phyloP scores from a whole-genome alignment of 2,329 filamentous ascomycete species.

The Chaetothyriales sp. region DNA sequence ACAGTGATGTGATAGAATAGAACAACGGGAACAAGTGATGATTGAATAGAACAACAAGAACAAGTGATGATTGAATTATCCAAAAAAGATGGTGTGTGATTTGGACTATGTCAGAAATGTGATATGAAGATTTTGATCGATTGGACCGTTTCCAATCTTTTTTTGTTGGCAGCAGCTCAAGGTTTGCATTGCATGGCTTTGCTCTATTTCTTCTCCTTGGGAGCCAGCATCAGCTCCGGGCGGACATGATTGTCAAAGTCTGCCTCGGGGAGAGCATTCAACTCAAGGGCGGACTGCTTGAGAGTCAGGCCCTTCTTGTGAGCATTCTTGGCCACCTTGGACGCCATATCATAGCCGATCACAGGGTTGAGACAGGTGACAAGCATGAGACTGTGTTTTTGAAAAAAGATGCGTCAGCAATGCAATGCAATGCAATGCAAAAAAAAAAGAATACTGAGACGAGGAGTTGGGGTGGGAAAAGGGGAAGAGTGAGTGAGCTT shows the following conservation, averaged over 20 bases:
- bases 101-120: too few relatives aligned
- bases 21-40: too few relatives aligned
- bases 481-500: slow-evolving; percentile 24
- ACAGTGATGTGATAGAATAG: too few relatives aligned
- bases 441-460: background rate
- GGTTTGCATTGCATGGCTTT: background rate
- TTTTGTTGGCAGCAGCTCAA: background rate
- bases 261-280: slow-evolving; percentile 71
- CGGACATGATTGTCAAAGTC: slow-evolving; percentile 83
- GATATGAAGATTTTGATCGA: too few relatives aligned
- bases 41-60: too few relatives aligned
- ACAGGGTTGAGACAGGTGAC: slow-evolving; percentile 96
- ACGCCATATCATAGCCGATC: slow-evolving; percentile 94
- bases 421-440: background rate
- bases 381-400: slow-evolving; percentile 63
- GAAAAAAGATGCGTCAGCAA: slow-evolving; percentile 15
- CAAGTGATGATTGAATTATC: too few relatives aligned
- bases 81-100: too few relatives aligned
- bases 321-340: slow-evolving; percentile 94
- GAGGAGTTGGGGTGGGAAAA: background rate
- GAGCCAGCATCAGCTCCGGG: slow-evolving; percentile 89
- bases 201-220: slow-evolving; percentile 48
- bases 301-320: slow-evolving; percentile 95
- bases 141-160: background rate
- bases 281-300: slow-evolving; percentile 85